Percentiles rank a stretch among this genome's conserved stretches.
phyloP scores from a whole-genome alignment of 179 eudicot species.

The Spergularia azorica region DNA sequence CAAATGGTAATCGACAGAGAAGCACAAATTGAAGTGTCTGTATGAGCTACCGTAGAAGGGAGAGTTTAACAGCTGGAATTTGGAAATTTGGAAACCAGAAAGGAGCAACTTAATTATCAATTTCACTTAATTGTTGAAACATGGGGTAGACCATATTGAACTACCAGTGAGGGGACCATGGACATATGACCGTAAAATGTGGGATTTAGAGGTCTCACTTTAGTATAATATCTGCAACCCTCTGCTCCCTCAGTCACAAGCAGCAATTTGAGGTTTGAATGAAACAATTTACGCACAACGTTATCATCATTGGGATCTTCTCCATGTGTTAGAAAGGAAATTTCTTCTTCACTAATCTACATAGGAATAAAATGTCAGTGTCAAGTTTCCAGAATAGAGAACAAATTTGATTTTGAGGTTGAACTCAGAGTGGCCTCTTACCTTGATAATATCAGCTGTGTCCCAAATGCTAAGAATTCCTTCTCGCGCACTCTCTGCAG shows the following conservation, averaged over 20 bases:
- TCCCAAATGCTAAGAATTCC: constrained; percentile 97
- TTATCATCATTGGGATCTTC: constrained; percentile 93
- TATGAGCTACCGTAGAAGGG: no score
- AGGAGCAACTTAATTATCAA: no score
- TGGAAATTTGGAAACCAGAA: no score
- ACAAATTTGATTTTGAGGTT: not conserved
- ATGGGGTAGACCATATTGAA: no score
- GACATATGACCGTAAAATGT: no score
- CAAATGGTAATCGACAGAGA: no score
- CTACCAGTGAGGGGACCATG: not conserved
- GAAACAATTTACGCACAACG: constrained; percentile 90
- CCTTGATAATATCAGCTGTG: constrained; percentile 94
- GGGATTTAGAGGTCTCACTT: constrained; percentile 44
- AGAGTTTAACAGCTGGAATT: no score
- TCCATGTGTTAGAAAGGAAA: constrained; percentile 80
- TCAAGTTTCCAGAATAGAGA: constrained; percentile 2
- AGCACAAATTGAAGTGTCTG: no score
- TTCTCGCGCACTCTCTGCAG: constrained; percentile 81
- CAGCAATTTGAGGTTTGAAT: constrained; percentile 87
- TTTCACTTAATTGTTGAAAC: no score
- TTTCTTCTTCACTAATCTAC: constrained; percentile 95
- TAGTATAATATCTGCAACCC: constrained; percentile 95
- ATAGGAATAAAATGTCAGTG: constrained; percentile 23
- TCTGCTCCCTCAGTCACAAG: constrained; percentile 96
- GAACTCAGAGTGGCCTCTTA: constrained; percentile 19